Conservation (phyloP, 2,329 filamentous ascomycete genomes). For the Trichoderma sp. region DNA sequence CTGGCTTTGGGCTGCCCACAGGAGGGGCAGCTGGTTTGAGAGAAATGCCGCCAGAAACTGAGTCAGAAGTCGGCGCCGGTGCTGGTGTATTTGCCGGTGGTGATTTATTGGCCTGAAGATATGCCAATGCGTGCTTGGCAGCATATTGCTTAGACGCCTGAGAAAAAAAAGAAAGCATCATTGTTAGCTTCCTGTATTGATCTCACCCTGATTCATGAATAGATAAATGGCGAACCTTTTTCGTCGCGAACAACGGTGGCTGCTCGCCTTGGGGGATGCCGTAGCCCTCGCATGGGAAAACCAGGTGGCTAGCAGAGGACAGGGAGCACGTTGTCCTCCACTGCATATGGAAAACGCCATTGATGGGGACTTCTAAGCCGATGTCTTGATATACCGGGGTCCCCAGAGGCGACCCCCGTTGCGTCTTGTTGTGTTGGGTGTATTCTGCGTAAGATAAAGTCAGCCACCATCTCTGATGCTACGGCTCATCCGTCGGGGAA, state of each 20-base stretch:
- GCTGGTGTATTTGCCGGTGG: neutral
- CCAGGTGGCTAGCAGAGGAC: neutral
- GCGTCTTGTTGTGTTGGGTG: conserved; percentile 20
- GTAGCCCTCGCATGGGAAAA: conserved; percentile 27
- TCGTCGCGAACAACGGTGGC: conserved; percentile 40
- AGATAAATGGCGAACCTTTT: conserved; percentile 38
- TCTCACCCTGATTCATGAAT: neutral
- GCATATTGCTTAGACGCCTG: conserved; percentile 52
- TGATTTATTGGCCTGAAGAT: conserved; percentile 31
- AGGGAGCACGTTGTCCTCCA: conserved; percentile 31
- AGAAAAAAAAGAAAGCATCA: too few species aligned
- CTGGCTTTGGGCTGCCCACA: neutral
- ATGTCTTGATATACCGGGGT: conserved; percentile 21
- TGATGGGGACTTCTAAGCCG: conserved; percentile 24
- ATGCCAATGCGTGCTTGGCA: conserved; percentile 46
- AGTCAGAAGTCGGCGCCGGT: neutral
- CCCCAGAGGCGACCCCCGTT: neutral
- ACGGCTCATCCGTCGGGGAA: neutral
- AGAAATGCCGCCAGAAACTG: neutral
- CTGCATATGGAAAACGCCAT: conserved; percentile 24
- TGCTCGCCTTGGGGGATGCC: conserved; percentile 29
- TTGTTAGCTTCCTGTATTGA: neutral
- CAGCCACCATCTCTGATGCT: neutral
- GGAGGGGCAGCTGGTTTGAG: neutral
- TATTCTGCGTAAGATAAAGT: conserved; percentile 17